phyloP scores from a whole-genome alignment of 2,329 filamentous ascomycete species.

The Colletotrichum navitas region DNA sequence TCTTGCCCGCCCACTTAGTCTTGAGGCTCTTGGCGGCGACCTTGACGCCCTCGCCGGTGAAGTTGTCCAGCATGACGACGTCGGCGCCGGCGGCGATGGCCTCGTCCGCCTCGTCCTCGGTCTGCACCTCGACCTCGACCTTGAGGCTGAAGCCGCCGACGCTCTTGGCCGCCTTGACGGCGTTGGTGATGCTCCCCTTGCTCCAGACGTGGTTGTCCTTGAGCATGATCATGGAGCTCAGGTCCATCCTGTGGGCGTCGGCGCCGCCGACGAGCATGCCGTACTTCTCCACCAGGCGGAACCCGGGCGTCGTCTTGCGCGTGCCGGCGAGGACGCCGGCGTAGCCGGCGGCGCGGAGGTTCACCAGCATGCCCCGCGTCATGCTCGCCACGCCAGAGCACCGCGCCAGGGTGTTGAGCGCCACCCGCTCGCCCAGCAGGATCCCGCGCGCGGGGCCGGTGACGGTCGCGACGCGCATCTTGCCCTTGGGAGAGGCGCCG shows the following conservation, averaged over 20 bases:
- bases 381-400: conserved; percentile 92
- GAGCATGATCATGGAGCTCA: conserved; percentile 96
- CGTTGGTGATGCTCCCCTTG: conserved; percentile 85
- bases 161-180: conserved; percentile 84
- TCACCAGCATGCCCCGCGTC: conserved; percentile 66
- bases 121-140: conserved; percentile 95
- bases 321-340: conserved; percentile 90
- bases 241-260: conserved; percentile 90
- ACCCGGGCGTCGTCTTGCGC: conserved; percentile 96
- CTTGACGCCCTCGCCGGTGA: conserved; percentile 82
- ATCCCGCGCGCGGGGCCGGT: conserved; percentile 83
- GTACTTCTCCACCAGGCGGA: conserved; percentile 96
- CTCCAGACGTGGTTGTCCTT: conserved; percentile 99
- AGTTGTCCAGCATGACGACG: conserved; percentile 98
- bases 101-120: conserved; percentile 88
- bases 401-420: conserved; percentile 88
- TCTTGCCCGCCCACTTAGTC: conserved; percentile 81
- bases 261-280: conserved; percentile 95
- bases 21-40: conserved; percentile 81
- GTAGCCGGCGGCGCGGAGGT: conserved; percentile 77
- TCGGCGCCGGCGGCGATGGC: conserved; percentile 93
- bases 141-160: conserved; percentile 93
- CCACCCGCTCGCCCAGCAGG: conserved; percentile 92
- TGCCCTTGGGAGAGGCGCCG: conserved; percentile 56
- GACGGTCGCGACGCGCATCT: conserved; percentile 81